Percentiles rank a stretch among this genome's conserved stretches.
These are phyloP conservation scores for Xenoacremonium recifei DNA, from an alignment of 2,329 filamentous ascomycete genomes.

Conservation along the genomic window DNA sequence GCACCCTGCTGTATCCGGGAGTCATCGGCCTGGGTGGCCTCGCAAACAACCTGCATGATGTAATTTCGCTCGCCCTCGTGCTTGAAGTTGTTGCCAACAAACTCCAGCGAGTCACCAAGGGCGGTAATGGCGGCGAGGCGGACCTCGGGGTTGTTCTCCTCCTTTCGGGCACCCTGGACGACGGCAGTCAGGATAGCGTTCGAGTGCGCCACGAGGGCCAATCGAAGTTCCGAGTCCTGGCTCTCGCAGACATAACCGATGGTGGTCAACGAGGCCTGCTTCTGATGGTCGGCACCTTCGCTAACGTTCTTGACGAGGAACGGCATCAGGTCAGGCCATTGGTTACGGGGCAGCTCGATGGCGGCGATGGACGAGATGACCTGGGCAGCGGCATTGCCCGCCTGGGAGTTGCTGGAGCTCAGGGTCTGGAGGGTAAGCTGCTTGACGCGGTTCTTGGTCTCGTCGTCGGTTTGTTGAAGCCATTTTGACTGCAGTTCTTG, in stretches of 20 bases:
- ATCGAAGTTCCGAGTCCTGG: slow-evolving; percentile 81
- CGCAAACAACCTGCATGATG: slow-evolving; percentile 99
- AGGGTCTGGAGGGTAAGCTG: slow-evolving; percentile 86
- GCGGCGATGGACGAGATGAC: slow-evolving; percentile 93
- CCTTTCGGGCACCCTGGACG: slow-evolving; percentile 94
- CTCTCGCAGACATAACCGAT: slow-evolving; percentile 99
- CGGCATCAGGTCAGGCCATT: slow-evolving; percentile 92
- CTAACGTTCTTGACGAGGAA: slow-evolving; percentile 90
- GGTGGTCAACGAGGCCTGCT: slow-evolving; percentile 91
- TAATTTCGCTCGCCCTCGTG: slow-evolving; percentile 99
- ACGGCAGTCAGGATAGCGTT: slow-evolving; percentile 98
- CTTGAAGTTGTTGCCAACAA: slow-evolving; percentile 97
- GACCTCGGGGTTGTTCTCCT: slow-evolving; percentile 89
- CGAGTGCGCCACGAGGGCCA: slow-evolving; percentile 79
- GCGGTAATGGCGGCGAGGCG: slow-evolving; percentile 90
- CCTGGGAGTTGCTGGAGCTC: slow-evolving; percentile 73
- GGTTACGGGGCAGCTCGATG: slow-evolving; percentile 88
- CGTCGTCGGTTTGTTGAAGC: slow-evolving; percentile 76
- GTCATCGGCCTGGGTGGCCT: slow-evolving; percentile 93
- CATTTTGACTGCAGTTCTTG: slow-evolving; percentile 92
- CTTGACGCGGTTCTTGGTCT: slow-evolving; percentile 87
- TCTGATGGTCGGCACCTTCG: slow-evolving; percentile 80
- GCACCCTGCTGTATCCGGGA: slow-evolving; percentile 90
- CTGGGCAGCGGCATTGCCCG: slow-evolving; percentile 87
- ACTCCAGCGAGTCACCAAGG: slow-evolving; percentile 93